Conservation (phyloP, 176 grass and related monocot species). For the Rhipidocladum racemiflorum region DNA sequence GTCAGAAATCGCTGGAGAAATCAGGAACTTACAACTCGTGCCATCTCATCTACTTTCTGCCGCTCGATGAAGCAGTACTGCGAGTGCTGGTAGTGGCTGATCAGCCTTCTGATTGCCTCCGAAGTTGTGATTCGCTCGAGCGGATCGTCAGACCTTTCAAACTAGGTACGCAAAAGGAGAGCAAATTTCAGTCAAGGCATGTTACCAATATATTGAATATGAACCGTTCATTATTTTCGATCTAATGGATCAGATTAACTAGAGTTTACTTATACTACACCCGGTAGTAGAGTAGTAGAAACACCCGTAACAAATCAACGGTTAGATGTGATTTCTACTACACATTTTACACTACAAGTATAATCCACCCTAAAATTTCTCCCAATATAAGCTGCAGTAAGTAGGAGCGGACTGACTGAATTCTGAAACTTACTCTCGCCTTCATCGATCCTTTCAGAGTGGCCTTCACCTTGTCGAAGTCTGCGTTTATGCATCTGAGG, state of each 20-base stretch:
- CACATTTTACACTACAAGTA: no score
- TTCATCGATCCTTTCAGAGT: slow-evolving; percentile 97
- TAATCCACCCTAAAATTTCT: no score
- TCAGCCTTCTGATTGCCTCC: slow-evolving; percentile 71
- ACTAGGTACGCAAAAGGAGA: slow-evolving; percentile 32
- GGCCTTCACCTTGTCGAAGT: slow-evolving; percentile 99
- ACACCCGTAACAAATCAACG: no score
- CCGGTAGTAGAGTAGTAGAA: no score
- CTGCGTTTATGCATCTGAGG: slow-evolving; percentile 83
- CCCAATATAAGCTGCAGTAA: neutral
- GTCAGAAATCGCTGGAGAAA: slow-evolving; percentile 14
- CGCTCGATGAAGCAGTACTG: slow-evolving; percentile 51
- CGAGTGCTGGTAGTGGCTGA: slow-evolving; percentile 67
- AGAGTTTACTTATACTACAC: no score
- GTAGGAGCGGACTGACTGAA: neutral
- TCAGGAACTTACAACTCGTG: slow-evolving; percentile 62
- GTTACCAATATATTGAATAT: no score
- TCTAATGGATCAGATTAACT: no score
- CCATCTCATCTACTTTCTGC: slow-evolving; percentile 85
- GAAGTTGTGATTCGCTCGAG: slow-evolving; percentile 64
- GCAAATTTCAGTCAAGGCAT: neutral
- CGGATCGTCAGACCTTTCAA: slow-evolving; percentile 79
- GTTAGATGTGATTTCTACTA: no score
- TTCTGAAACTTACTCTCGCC: slow-evolving; percentile 45
- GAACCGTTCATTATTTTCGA: no score